A percentile compares a stretch with the other conserved stretches of the same genome.
Conservation (phyloP, 2,329 filamentous ascomycete genomes). For the Calonectria leucothoes region DNA sequence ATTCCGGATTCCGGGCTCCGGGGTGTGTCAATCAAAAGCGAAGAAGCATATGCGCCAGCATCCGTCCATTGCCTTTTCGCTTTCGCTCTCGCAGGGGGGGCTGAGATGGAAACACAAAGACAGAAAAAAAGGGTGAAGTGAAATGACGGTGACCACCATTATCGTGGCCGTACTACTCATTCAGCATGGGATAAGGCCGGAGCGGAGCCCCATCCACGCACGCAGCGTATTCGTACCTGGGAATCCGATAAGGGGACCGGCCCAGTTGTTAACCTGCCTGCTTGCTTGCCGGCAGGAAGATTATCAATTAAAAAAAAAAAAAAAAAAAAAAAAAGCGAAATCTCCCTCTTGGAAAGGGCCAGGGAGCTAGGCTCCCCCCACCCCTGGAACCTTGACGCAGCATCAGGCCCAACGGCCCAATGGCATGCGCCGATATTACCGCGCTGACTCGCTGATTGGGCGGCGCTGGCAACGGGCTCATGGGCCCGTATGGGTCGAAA, state of each 20-base stretch:
- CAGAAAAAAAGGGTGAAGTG: neutral
- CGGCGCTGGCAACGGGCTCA: neutral
- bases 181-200: constrained; percentile 35
- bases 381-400: constrained; percentile 14
- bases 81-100: constrained; percentile 8
- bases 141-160: constrained; percentile 10
- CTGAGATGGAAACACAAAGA: neutral
- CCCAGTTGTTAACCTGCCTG: constrained; percentile 1
- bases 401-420: constrained; percentile 32
- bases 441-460: constrained; percentile 38
- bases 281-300: constrained; percentile 15
- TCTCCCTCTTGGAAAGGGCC: neutral
- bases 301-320: constrained; percentile 5
- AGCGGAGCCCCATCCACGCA: constrained; percentile 1
- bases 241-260: constrained; percentile 13
- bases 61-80: constrained; percentile 1
- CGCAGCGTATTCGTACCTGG: constrained; percentile 39
- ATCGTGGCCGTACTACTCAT: neutral
- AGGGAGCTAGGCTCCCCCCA: constrained; percentile 12
- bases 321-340: constrained; percentile 8
- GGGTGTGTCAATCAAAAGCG: neutral
- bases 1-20: constrained; percentile 25
- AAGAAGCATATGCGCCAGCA: neutral
- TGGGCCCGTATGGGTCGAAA: constrained; percentile 7
- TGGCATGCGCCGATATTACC: constrained; percentile 16